These are phyloP conservation scores for Kernera saxatilis DNA, from an alignment of 345 rosid species.

Conservation along the genomic window DNA sequence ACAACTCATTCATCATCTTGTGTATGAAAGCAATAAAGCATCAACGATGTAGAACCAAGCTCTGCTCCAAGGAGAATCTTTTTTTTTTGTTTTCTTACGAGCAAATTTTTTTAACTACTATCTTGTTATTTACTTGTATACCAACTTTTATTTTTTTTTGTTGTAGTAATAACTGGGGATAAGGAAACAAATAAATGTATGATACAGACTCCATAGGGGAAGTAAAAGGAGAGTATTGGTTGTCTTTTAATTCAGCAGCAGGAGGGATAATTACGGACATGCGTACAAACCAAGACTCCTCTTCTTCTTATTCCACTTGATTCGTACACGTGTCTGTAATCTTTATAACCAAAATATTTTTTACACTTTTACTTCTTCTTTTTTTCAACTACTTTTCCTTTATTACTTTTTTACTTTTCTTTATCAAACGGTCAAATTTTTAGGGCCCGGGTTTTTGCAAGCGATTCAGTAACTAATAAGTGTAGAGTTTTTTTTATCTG, in stretches of 20 bases:
- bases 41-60: neutral
- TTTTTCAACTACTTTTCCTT: neutral
- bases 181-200: conserved; percentile 4
- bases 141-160: no score
- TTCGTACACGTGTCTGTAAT: neutral
- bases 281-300: conserved; percentile 26
- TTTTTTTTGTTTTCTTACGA: no score
- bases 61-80: no score
- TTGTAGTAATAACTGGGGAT: no score
- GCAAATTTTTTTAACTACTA: no score
- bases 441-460: neutral
- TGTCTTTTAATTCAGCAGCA: conserved; percentile 16
- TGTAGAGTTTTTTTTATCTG: neutral
- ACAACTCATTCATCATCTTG: neutral
- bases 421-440: conserved; percentile 2
- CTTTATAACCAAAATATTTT: neutral
- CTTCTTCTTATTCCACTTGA: neutral
- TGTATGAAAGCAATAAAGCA: neutral
- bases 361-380: neutral
- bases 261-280: conserved; percentile 26
- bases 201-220: neutral
- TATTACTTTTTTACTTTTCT: neutral
- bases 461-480: neutral
- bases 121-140: no score
- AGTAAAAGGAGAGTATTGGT: neutral